Base-by-base conservation (phyloP, 257 asterid species). In the Haberlea rhodopensis region DNA sequence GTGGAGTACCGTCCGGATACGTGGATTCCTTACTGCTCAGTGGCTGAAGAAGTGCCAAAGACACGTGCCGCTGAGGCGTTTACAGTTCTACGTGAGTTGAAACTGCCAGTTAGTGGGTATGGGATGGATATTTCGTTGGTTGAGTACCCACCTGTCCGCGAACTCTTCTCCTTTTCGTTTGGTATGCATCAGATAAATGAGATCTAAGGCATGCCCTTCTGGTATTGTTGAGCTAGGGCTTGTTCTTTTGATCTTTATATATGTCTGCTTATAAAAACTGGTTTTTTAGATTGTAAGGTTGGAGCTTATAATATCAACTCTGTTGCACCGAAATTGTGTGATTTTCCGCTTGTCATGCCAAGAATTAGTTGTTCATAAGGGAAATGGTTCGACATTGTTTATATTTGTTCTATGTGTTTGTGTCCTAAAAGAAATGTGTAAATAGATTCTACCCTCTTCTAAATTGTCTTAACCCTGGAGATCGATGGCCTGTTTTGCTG, bases 21-120 rank as follows among this genome's bases (percentile, higher is more conserved):
- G 6, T 91, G 97, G 97, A 83, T 88, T 71, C 96, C 96, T 53
- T 75, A 80, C 65, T 91, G 96, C 34, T 79, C 88, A 0, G 95
- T 91, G 63, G 96, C 97, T 67, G 90, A 91, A 58, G 94, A 86
- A 55, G 89, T 88, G 56, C 91, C 96, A 2, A 91, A 76, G 84
- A 57, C 79, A 63, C 91, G 96, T 62, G 77, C 88, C 83, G 94
- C 87, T 0, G 96, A 91, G 69, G 97, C 97, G 1, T 91, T 91
- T 55, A 76, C 89, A 59, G 91, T 91, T 58, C 57, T 91, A 71
- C 82, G 91, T 51, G 95, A 88, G 62, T 63, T 91, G 78, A 91
- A 86, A 79, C 69, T 91, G 80, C 95, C 98, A 0, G 90, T 91
- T 37, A 70, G 83, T 67, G 98, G 98, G 32, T 88, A 88, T 67